Evolutionary conservation across 352 stramenopile genomes (phyloP), one percentile per base, ranked within the genome.

Genomic region (Pythium pyrilobum): DNA sequence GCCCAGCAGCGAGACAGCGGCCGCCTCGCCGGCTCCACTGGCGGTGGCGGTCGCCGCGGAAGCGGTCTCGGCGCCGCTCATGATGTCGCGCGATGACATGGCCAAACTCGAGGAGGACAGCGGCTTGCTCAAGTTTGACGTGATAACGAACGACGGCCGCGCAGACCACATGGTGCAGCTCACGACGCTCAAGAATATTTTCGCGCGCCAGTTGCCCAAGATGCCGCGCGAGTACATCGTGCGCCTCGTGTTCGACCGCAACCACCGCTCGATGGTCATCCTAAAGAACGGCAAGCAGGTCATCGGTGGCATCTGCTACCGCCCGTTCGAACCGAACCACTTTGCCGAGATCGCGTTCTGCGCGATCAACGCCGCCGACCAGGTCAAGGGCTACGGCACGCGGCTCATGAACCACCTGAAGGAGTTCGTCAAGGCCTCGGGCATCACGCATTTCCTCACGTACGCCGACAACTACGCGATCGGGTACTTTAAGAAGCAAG

Each of bases 341-440:
- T 99, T 99, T 76, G 96, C 89, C n/a, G 97, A 99, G 63, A 99
- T 99, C 72, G 97, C 96, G 5, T 99, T 99, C 69, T 99, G 96
- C 62, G 97, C 96, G 13, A 97, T 99, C 49, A 98, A 96, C 53
- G 96, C 96, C 0, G 90, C 74, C 11, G 96, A 99, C 63, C 96
- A 99, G 62, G 91, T 98, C 15, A 92, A 93, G 56, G 97, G 97
- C 23, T 99, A 98, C 67, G 97, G 97, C 45, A 99, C 96, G 23
- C 92, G 96, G 13, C 61, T 99, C 37, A 99, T 99, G 97, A 99
- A 99, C 77, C 87, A 99, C 56, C 57, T 99, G 29, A 99, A 99
- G 71, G 87, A 98, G 66, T 96, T 97, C 59, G 94, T 96, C 16
- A 96, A 98, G 57, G 83, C 65, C 9, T 84, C 95, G 49, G 74